Base-by-base conservation (phyloP, 2,329 filamentous ascomycete species). In the Gliomastix tumulicola region DNA sequence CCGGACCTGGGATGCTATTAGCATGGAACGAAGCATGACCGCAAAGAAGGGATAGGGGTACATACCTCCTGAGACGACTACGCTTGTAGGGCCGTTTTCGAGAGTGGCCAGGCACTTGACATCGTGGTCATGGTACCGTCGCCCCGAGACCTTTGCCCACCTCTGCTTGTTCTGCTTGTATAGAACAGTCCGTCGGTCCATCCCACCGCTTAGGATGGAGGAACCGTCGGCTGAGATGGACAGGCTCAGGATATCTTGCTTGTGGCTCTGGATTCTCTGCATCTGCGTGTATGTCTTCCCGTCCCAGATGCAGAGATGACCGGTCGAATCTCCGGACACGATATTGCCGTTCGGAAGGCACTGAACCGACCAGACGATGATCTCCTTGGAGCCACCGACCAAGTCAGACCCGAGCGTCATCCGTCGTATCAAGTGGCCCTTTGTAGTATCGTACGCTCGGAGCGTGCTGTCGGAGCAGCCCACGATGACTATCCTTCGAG, bases 391-490 rank as follows among this genome's bases (percentile, higher is more conserved):
- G 7, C 86, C 86, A 31, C 84, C 85, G 7, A 69, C 67, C 10
- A 87, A 71, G 23, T 90, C 87, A 37, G 82, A 80, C 5, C 90
- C 92, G 22, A 97, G 65, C 1, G 88, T 89, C 72, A 98, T 92
- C 45, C 79, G 86, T 32, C 88, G 76, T 40, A 95, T 56, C 41
- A 86, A 71, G 36, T 79, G 74, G 12, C 87, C 86, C 53, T 78
- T 90, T 35, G 84, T 74, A 47, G 88, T 82, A 56, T 97, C 88
- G 61, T 89, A 94, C 36, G 92, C 76, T 43, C 90, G 83, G 46
- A 98, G 92, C n/a, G 80, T 87, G 60, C 88, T 89, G 63, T 98
- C 90, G n/a, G 88, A 90, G 57, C 92, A 97, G 17, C 92, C 92
- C 23, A 90, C 88, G 30, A 96, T 78, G 40, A 90, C 80, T 22